These are phyloP conservation scores for Aegilops umbellulata DNA, from an alignment of 176 grass and related monocot genomes.

Conservation along the genomic window DNA sequence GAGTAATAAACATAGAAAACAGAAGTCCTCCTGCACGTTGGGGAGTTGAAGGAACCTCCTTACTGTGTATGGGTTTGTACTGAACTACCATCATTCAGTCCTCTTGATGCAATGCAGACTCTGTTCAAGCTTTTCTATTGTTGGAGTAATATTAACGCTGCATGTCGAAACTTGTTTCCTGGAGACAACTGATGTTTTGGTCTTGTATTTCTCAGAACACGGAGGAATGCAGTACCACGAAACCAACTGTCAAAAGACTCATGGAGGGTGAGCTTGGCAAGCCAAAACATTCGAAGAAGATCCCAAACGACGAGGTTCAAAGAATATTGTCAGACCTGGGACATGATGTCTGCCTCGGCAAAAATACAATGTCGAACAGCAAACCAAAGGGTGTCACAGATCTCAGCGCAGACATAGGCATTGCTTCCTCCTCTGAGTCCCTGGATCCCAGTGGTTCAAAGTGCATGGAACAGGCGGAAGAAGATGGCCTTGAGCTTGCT, in stretches of 20 bases:
- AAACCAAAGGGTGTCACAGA: constrained; percentile 25
- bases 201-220: constrained; percentile 34
- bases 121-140: background rate
- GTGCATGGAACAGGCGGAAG: constrained; percentile 40
- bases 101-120: background rate
- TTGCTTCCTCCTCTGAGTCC: constrained; percentile 10
- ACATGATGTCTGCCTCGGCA: constrained; percentile 42
- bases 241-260: constrained; percentile 68
- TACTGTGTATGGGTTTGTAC: background rate
- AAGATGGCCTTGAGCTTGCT: constrained; percentile 49
- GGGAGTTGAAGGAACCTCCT: background rate
- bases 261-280: constrained; percentile 65
- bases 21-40: background rate
- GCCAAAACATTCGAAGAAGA: constrained; percentile 55
- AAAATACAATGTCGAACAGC: constrained; percentile 17
- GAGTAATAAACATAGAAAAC: background rate
- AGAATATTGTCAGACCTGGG: constrained; percentile 61
- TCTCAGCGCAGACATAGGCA: constrained; percentile 1
- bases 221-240: constrained; percentile 31
- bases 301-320: constrained; percentile 66
- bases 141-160: background rate
- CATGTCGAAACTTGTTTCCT: constrained; percentile 6
- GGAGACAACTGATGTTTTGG: background rate
- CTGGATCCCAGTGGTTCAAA: constrained; percentile 31
- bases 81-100: background rate